Conservation (phyloP, 2,329 filamentous ascomycete genomes). For the Myriosclerotinia duriaeana region DNA sequence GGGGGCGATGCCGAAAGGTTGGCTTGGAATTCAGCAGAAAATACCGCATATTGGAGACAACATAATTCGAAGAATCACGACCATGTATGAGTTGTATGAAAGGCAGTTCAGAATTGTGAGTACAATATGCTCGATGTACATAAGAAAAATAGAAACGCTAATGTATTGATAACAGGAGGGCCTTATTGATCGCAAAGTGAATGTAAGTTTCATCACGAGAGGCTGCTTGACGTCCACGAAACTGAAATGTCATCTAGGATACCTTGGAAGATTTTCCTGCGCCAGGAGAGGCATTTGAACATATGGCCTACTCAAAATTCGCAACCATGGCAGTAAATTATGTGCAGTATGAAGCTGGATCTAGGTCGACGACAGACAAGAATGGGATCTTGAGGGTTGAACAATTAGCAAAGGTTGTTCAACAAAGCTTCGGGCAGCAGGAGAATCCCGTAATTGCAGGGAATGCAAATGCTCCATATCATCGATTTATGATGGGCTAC, state of each 20-base stretch:
- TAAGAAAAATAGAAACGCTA: neutral
- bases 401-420: neutral
- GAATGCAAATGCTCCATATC: conserved; percentile 2
- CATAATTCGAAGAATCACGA: conserved; percentile 11
- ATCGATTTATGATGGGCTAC: conserved; percentile 9
- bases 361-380: neutral
- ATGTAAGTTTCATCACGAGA: neutral
- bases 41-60: conserved; percentile 24
- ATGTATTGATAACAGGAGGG: neutral
- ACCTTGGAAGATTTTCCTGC: conserved; percentile 4
- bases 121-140: neutral
- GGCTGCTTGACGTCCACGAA: neutral
- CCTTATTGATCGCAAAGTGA: neutral
- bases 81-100: conserved; percentile 1
- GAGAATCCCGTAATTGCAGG: conserved; percentile 5
- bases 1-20: neutral
- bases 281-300: conserved; percentile 1
- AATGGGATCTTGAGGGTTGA: conserved; percentile 6
- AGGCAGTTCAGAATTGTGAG: conserved; percentile 2
- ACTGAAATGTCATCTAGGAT: conserved; percentile 1
- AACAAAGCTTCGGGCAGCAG: neutral
- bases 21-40: conserved; percentile 26
- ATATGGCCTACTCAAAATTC: neutral
- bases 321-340: neutral
- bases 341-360: neutral